Percentiles rank a stretch among this genome's conserved stretches.
phyloP scores from a whole-genome alignment of 2,329 filamentous ascomycete genomes.

The Graphiopsis chlorocephala region DNA sequence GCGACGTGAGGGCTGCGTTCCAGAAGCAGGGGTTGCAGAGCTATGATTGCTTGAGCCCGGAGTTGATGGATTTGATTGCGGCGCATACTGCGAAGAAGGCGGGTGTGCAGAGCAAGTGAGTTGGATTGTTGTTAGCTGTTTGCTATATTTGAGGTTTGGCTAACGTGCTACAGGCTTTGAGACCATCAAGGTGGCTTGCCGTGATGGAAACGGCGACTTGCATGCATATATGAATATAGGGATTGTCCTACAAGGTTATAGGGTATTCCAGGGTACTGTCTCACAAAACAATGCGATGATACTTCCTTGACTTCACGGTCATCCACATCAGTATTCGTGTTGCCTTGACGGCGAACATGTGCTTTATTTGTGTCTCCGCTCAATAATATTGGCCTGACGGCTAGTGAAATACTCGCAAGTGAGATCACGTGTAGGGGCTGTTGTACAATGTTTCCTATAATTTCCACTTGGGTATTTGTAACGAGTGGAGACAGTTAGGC shows the following conservation, averaged over 20 bases:
- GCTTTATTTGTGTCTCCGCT: background rate
- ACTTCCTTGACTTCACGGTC: background rate
- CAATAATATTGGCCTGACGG: background rate
- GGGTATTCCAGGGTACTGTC: background rate
- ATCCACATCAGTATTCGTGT: too few relatives aligned
- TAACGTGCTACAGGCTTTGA: slow-evolving; percentile 8
- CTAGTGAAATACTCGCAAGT: background rate
- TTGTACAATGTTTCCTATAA: too few relatives aligned
- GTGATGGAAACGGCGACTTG: background rate
- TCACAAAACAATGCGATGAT: background rate
- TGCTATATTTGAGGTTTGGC: background rate
- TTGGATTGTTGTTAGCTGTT: slow-evolving; percentile 26
- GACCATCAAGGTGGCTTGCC: slow-evolving; percentile 10
- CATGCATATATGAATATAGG: background rate
- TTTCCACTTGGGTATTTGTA: background rate
- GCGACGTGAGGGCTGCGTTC: slow-evolving; percentile 54
- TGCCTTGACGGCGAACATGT: too few relatives aligned
- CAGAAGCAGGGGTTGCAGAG: slow-evolving; percentile 56
- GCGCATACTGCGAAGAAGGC: slow-evolving; percentile 21
- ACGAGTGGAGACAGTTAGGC: background rate
- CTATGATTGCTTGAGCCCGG: slow-evolving; percentile 62
- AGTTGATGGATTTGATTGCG: slow-evolving; percentile 56
- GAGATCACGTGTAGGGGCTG: background rate
- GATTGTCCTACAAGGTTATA: background rate
- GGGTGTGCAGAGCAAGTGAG: slow-evolving; percentile 44